A percentile compares a stretch with the other conserved stretches of the same genome.
phyloP scores from a whole-genome alignment of 163 green algal species.

The Scenedesmus sp. region DNA sequence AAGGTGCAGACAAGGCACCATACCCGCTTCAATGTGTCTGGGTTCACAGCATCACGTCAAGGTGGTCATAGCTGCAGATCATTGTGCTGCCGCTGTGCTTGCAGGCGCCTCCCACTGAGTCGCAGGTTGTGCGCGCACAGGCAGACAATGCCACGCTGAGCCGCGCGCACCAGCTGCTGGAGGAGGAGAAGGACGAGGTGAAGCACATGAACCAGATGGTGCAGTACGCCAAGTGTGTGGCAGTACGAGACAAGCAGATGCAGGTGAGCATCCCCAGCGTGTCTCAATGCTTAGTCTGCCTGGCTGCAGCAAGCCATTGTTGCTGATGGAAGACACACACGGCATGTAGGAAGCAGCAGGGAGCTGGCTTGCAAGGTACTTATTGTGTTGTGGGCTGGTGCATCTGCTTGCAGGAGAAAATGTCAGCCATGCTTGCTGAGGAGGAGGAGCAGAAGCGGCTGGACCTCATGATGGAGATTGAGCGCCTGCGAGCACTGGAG shows the following conservation, averaged over 20 bases:
- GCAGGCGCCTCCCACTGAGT: slow-evolving; percentile 40
- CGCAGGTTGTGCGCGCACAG: neutral
- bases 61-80: neutral
- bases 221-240: slow-evolving; percentile 90
- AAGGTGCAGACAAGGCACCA: neutral
- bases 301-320: no score
- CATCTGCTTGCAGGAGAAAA: slow-evolving; percentile 73
- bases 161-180: slow-evolving; percentile 26
- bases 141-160: slow-evolving; percentile 25
- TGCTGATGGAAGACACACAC: no score
- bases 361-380: neutral
- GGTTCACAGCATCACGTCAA: neutral
- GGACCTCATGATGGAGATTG: slow-evolving; percentile 90
- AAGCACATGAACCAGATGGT: slow-evolving; percentile 94
- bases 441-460: slow-evolving; percentile 80
- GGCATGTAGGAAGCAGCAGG: no score
- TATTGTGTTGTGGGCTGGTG: neutral
- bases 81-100: neutral
- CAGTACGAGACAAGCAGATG: slow-evolving; percentile 83
- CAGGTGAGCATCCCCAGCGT: slow-evolving; percentile 1
- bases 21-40: neutral
- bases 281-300: neutral
- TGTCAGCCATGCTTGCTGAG: slow-evolving; percentile 75
- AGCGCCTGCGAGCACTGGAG: slow-evolving; percentile 80
- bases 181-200: slow-evolving; percentile 55